Conservation (phyloP, 2,329 filamentous ascomycete species). For the Fusarium sp. region DNA sequence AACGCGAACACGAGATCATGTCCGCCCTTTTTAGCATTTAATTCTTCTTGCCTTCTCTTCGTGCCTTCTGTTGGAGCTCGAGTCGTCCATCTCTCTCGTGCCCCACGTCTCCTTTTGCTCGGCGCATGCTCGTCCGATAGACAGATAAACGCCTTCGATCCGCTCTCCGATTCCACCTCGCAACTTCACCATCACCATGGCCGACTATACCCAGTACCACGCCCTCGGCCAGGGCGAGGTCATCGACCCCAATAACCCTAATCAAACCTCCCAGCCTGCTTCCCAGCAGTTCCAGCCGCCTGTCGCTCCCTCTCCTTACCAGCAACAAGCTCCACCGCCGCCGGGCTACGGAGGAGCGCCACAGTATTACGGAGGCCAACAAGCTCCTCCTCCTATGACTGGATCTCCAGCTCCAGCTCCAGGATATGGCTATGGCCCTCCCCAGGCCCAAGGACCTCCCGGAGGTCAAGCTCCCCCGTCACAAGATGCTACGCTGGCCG, state of each 20-base stretch:
- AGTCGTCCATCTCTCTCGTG: constrained; percentile 33
- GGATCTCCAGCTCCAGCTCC: constrained; percentile 47
- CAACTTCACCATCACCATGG: constrained; percentile 59
- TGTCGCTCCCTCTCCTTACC: constrained; percentile 68
- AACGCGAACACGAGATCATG: constrained; percentile 43
- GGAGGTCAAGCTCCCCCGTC: constrained; percentile 51
- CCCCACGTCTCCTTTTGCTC: constrained; percentile 50
- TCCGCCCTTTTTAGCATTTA: constrained; percentile 39
- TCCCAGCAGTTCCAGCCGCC: constrained; percentile 71
- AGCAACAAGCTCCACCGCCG: constrained; percentile 56
- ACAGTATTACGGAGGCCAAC: constrained; percentile 59
- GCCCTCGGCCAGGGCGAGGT: constrained; percentile 70
- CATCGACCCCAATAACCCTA: constrained; percentile 69
- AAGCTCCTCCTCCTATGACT: constrained; percentile 46
- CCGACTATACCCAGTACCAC: constrained; percentile 71
- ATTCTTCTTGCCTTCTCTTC: constrained; percentile 42
- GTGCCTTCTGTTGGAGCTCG: constrained; percentile 30
- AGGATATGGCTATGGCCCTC: constrained; percentile 50
- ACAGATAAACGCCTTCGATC: constrained; percentile 38
- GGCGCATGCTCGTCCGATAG: constrained; percentile 50
- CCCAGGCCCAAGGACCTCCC: constrained; percentile 46
- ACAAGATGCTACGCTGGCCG: constrained; percentile 69
- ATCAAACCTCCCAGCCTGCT: constrained; percentile 65
- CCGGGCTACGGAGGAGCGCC: constrained; percentile 57
- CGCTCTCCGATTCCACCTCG: constrained; percentile 33